Evolutionary conservation across 176 grass and related monocot species (phyloP).

Genomic region (Triticum aestivum): DNA sequence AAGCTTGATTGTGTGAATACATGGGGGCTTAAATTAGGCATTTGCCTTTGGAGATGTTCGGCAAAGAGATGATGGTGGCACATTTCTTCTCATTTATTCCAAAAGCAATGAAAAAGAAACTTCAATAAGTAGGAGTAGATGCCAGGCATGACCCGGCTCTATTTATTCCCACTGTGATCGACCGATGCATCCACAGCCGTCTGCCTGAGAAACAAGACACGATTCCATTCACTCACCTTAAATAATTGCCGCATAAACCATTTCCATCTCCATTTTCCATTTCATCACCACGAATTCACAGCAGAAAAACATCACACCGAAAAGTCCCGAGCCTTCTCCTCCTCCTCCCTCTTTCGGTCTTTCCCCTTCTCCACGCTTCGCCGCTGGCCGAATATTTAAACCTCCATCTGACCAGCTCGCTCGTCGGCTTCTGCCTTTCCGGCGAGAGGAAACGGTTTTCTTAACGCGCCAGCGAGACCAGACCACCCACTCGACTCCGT

Average conservation of each 20-base stretch:
- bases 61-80: neutral
- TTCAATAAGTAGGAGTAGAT: neutral
- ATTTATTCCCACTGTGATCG: neutral
- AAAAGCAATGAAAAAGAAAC: neutral
- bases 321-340: neutral
- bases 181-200: neutral
- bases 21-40: too few relatives aligned
- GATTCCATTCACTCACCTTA: neutral
- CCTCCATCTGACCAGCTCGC: neutral
- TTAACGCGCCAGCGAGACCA: neutral
- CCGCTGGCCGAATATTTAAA: constrained; percentile 31
- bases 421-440: neutral
- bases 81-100: neutral
- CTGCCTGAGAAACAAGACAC: neutral
- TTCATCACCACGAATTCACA: neutral
- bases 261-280: neutral
- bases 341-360: neutral
- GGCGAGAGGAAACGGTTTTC: neutral
- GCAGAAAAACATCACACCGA: constrained; percentile 27
- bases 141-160: neutral
- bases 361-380: constrained; percentile 49
- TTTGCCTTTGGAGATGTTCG: too few relatives aligned
- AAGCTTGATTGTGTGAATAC: too few relatives aligned
- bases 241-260: neutral
- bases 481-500: neutral